Conservation (phyloP, 2,329 filamentous ascomycete genomes). For the Ascochyta pisi region DNA sequence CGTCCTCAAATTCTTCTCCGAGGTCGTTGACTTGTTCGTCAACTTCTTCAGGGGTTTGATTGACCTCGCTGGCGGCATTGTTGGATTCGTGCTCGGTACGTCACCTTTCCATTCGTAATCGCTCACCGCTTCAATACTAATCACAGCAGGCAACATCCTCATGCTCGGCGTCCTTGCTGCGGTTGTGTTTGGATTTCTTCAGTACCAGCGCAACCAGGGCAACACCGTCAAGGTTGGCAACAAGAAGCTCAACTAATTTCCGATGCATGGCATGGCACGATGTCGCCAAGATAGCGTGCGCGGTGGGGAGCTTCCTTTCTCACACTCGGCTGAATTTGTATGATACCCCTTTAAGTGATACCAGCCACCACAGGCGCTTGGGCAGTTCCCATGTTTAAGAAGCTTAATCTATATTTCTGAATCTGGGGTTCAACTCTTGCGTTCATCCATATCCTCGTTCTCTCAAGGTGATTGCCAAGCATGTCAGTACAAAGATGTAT, state of each 20-base stretch:
- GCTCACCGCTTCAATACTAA: neutral
- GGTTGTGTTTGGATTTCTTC: slow-evolving; percentile 44
- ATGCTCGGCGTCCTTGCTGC: slow-evolving; percentile 44
- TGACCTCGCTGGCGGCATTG: slow-evolving; percentile 45
- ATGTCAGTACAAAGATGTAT: too few relatives aligned
- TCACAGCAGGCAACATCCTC: slow-evolving; percentile 39
- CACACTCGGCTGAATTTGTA: slow-evolving; percentile 4
- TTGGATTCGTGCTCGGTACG: slow-evolving; percentile 43
- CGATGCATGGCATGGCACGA: neutral
- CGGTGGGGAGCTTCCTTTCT: neutral
- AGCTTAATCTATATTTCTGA: too few relatives aligned
- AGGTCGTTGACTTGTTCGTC: slow-evolving; percentile 37
- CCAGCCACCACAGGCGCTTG: neutral
- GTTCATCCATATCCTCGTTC: too few relatives aligned
- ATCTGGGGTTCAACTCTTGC: too few relatives aligned
- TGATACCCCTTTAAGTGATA: slow-evolving; percentile 8
- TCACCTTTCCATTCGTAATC: neutral
- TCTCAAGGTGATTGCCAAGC: too few relatives aligned
- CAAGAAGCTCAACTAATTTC: slow-evolving; percentile 46
- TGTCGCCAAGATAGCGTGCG: neutral
- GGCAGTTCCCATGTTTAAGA: too few relatives aligned
- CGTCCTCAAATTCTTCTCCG: slow-evolving; percentile 34
- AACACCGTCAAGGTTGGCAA: slow-evolving; percentile 44
- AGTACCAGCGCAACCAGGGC: slow-evolving; percentile 47
- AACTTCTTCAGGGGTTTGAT: slow-evolving; percentile 45